These are phyloP conservation scores for Fusarium sp. DNA, from an alignment of 2,329 filamentous ascomycete genomes.

Conservation along the genomic window DNA sequence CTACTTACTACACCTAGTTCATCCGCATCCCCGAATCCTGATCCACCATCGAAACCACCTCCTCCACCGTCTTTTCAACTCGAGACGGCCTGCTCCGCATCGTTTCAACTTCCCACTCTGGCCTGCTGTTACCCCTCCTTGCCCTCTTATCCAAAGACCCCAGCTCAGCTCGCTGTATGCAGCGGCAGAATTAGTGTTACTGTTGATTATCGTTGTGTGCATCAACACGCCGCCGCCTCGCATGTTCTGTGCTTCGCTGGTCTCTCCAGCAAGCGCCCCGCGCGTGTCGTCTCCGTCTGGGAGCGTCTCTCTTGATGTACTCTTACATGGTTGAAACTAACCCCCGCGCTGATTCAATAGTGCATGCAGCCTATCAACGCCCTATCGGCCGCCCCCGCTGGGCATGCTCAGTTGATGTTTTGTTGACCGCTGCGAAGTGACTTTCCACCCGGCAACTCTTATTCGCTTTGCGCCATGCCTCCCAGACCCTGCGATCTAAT, in stretches of 20 bases:
- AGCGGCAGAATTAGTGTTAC: background rate
- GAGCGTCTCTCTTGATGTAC: background rate
- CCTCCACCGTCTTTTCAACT: constrained; percentile 42
- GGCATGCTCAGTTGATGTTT: constrained; percentile 1
- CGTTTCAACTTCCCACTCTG: constrained; percentile 16
- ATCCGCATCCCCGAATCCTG: constrained; percentile 14
- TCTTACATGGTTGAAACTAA: constrained; percentile 14
- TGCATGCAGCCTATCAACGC: constrained; percentile 9
- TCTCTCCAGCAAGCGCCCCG: constrained; percentile 2
- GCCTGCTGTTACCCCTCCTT: constrained; percentile 12
- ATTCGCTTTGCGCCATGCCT: background rate
- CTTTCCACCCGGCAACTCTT: constrained; percentile 4
- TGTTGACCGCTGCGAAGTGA: background rate
- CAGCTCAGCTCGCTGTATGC: background rate
- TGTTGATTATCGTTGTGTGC: constrained; percentile 13
- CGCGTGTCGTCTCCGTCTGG: background rate
- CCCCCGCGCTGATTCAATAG: constrained; percentile 9
- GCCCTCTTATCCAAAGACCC: background rate
- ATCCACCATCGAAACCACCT: constrained; percentile 26
- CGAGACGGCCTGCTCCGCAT: constrained; percentile 18
- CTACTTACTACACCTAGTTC: background rate
- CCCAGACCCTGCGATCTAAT: constrained; percentile 13
- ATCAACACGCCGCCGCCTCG: constrained; percentile 15
- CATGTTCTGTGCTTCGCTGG: constrained; percentile 8
- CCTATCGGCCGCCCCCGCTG: constrained; percentile 19